Conservation (phyloP, 345 rosid species). For the Linum trigynum region DNA sequence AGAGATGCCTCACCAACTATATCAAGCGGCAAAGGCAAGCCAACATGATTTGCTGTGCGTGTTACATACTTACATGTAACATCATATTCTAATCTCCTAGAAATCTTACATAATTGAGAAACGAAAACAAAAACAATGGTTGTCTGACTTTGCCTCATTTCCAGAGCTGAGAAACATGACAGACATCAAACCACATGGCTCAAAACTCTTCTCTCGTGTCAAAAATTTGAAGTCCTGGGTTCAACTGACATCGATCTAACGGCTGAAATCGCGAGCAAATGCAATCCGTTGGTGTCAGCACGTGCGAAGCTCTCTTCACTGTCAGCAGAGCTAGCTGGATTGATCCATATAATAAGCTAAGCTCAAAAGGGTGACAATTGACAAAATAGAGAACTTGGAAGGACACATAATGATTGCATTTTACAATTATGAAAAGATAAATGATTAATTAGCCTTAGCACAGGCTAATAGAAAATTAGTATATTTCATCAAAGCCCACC, state of each 20-base stretch:
- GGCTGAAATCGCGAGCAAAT: neutral
- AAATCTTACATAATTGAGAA: no score
- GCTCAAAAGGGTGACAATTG: neutral
- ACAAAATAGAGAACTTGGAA: no score
- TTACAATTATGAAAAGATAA: no score
- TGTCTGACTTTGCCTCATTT: neutral
- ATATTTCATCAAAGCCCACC: neutral
- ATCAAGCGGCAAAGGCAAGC: conserved; percentile 18
- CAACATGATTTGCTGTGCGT: neutral
- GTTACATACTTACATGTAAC: neutral
- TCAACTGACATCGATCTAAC: neutral
- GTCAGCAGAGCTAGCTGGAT: no score
- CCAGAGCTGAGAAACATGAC: neutral
- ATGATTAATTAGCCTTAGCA: no score
- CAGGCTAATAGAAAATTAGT: neutral
- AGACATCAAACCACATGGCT: neutral
- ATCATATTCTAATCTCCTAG: neutral
- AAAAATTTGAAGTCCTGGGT: neutral
- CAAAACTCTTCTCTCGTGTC: neutral
- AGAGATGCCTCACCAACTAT: neutral
- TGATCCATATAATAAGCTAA: no score
- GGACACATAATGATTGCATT: no score
- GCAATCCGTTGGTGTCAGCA: no score
- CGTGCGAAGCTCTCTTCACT: no score
- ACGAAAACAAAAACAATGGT: neutral